Conservation (phyloP, 257 asterid genomes). For the Lithospermum erythrorhizon region DNA sequence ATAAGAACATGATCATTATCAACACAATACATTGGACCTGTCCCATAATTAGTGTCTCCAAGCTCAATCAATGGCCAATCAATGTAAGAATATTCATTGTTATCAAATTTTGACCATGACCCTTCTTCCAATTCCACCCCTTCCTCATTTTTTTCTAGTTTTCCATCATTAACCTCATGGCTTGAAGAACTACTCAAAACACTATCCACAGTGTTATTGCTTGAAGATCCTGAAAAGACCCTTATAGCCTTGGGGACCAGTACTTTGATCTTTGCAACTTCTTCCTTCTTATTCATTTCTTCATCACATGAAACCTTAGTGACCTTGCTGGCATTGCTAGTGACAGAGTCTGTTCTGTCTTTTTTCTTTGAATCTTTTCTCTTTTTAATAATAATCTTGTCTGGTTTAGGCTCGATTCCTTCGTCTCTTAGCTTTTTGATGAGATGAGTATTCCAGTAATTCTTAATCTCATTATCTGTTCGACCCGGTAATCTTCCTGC, state of each 20-base stretch:
- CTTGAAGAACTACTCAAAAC: conserved; percentile 22
- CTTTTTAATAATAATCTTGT: not conserved
- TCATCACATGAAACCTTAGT: not conserved
- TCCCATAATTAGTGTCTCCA: conserved; percentile 12
- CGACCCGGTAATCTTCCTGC: conserved; percentile 75
- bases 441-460: conserved; percentile 61
- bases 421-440: conserved; percentile 29
- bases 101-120: not conserved
- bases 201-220: conserved; percentile 32
- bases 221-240: conserved; percentile 22
- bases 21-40: not conserved
- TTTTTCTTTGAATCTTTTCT: conserved; percentile 5
- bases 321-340: not conserved
- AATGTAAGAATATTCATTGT: conserved; percentile 4
- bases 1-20: conserved; percentile 17
- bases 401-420: conserved; percentile 17
- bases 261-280: conserved; percentile 15
- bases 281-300: not conserved
- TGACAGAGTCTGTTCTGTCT: not conserved
- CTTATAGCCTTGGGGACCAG: conserved; percentile 41
- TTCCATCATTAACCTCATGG: conserved; percentile 10
- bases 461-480: conserved; percentile 72
- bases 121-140: not conserved
- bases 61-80: conserved; percentile 28
- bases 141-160: not conserved